Base-by-base conservation (phyloP, 78 protist species). In the Thecamonas trahens region DNA sequence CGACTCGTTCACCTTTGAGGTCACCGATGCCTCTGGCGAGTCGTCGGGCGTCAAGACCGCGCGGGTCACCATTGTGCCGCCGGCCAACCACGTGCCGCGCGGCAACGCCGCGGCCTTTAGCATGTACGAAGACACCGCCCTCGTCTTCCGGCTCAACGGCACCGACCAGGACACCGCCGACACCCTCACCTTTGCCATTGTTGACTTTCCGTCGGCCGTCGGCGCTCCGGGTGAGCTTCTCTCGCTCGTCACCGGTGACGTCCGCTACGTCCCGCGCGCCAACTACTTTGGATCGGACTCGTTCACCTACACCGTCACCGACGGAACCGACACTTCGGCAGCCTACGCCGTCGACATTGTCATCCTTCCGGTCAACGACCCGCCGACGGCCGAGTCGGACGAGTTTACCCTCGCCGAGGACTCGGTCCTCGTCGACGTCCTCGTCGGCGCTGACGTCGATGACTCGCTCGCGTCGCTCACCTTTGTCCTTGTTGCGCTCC, bases 21-120 rank as follows among this genome's bases (percentile, higher is more conserved):
- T n/a, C n/a, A n/a, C n/a, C n/a, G n/a, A n/a, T n/a, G n/a, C n/a
- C n/a, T n/a, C n/a, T n/a, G n/a, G n/a, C n/a, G n/a, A n/a, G n/a
- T n/a, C n/a, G n/a, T n/a, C n/a, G n/a, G n/a, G n/a, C n/a, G n/a
- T n/a, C n/a, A n/a, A n/a, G n/a, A n/a, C n/a, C n/a, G n/a, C n/a
- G n/a, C n/a, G n/a, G n/a, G n/a, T n/a, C n/a, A n/a, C n/a, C n/a
- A 38, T 2, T 2, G 65, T 60, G 32, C 11, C 2, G 20, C 29
- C 50, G 22, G 20, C 38, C 50, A 60, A 60, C 65, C 50, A 60
- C 65, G 40, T 20, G 65, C 65, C 65, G 5, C 20, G 18, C 2
- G 40, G n/a, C 62, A 2, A 7, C 28, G 26, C 37, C 0, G 17
- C 32, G 44, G 15, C 22, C 42, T 18, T 57, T n/a, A 5, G 20